Evolutionary conservation across 2,329 filamentous ascomycete species (phyloP), one percentile per base, ranked within the genome.

Genomic region (Exutisphaerella laricina): DNA sequence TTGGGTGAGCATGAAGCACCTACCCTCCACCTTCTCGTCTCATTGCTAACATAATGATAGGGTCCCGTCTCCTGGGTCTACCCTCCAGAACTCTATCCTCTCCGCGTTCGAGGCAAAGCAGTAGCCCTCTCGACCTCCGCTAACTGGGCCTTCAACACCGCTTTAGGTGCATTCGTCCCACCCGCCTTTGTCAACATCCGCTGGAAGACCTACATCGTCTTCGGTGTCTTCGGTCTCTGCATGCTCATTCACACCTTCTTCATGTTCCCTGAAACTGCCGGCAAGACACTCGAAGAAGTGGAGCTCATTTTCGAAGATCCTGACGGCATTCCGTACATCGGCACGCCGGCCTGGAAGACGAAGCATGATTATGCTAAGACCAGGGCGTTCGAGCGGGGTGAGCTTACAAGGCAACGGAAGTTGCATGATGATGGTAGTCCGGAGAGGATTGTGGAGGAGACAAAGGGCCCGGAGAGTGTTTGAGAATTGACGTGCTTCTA

Each of bases 281-380:
- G 83, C n/a, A 85, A 80, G 66, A 84, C 83, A 0, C 75, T 89
- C 1, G 84, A 89, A 59, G 84, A 88, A 59, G 80, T 87, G 62
- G 82, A 86, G 53, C 76, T 78, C n/a, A 80, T 88, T 50, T 88
- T 88, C 59, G 71, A 66, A 36, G 55, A 56, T 41, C 57, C 58
- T 0, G 49, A 58, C 16, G 57, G 59, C 7, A 54, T 60, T 37
- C 47, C 45, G 16, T 56, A 77, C 51, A 70, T 72, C 7, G 75
- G 74, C 1, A 58, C 41, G 1, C 41, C 34, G 5, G 41, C 43
- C 13, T 45, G 37, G 43, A 45, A 36, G 31, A 45, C 43, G 3
- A 41, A 41, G 37, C 28, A 34, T n/a, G 31, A 45, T 14, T 41
- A 40, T 17, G 13, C n/a, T 10, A 29, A 21, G 30, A 35, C 43